Conservation (phyloP, 768 basidiomycete genomes). For the Amanita polypyramis region DNA sequence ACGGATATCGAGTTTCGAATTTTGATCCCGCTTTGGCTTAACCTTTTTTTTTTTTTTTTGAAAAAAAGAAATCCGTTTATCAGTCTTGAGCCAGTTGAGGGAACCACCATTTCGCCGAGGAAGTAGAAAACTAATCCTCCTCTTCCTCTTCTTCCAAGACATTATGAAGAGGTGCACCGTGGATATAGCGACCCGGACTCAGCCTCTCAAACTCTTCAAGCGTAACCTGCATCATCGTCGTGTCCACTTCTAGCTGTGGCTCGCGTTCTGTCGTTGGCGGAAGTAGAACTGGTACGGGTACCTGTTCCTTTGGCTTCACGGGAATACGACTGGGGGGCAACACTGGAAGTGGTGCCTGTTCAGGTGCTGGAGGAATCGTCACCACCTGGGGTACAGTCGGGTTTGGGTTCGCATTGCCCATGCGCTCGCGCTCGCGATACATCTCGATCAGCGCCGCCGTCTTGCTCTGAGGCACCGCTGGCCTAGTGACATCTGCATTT, state of each 20-base stretch:
- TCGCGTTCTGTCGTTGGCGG: not conserved
- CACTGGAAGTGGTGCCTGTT: slow-evolving; percentile 7
- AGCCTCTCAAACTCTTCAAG: slow-evolving; percentile 42
- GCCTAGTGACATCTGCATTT: not conserved
- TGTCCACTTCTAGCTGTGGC: not conserved
- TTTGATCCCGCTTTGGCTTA: too few species aligned
- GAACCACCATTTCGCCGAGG: not conserved
- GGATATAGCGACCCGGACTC: slow-evolving; percentile 66
- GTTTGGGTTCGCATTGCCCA: not conserved
- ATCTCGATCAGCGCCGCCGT: slow-evolving; percentile 77
- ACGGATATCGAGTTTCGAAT: too few species aligned
- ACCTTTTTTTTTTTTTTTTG: not conserved
- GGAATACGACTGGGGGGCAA: slow-evolving; percentile 2
- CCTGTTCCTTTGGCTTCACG: slow-evolving; percentile 1
- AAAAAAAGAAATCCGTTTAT: too few species aligned
- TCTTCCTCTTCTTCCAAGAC: slow-evolving; percentile 80
- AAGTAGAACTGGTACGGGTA: not conserved
- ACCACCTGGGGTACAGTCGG: slow-evolving; percentile 1
- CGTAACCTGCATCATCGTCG: slow-evolving; percentile 17
- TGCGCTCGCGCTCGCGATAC: slow-evolving; percentile 65
- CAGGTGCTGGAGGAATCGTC: slow-evolving; percentile 10
- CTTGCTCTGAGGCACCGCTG: slow-evolving; percentile 34
- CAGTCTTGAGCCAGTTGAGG: too few species aligned
- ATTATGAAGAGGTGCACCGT: slow-evolving; percentile 81
- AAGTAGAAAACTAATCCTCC: slow-evolving; percentile 17